Evolutionary conservation across 192 early-diverging fungal genomes (phyloP), one percentile per base, ranked within the genome.

Genomic region (Linnemannia elongata): DNA sequence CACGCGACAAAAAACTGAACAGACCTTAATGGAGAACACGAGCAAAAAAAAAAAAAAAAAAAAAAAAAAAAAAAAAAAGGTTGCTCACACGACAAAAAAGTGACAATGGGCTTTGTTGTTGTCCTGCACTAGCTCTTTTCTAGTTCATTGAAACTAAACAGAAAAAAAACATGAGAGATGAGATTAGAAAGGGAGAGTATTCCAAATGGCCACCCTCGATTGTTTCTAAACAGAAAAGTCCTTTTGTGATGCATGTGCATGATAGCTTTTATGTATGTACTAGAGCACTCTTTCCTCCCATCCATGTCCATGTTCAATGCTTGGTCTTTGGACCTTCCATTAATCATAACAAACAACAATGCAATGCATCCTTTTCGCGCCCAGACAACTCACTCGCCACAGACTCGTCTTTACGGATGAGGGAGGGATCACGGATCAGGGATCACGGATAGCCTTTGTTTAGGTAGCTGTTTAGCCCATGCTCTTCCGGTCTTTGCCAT

Each of bases 191-290:
- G 18, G 20, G 60, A 8, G 55, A n/a, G 1, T 33, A 4, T 13
- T 66, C 3, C 12, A 27, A 27, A 27, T n/a, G 57, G 60, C 12
- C 12, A 66, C 60, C 27, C 27, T 66, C 30, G 6, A 22, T 33
- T 33, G 30, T 30, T 66, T 66, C 60, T 66, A 66, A 66, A 66
- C 10, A 66, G 60, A 66, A 66, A 30, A 33, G 30, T 66, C 30
- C 27, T 30, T 66, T 27, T 66, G n/a, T 66, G 60, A 66, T 66
- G 60, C 60, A 66, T 66, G 60, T 66, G 60, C 60, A 66, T 66
- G 55, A 60, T 13, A n/a, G 3, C n/a, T 60, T 27, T 30, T 17
- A 33, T 33, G 2, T 66, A 66, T 66, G 60, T 12, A 66, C 60
- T 33, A 33, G 30, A 35, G 60, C 60, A 66, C 30, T 66, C 27